Evolutionary conservation across 2,329 filamentous ascomycete genomes (phyloP).

Genomic region (Claviceps citrina): DNA sequence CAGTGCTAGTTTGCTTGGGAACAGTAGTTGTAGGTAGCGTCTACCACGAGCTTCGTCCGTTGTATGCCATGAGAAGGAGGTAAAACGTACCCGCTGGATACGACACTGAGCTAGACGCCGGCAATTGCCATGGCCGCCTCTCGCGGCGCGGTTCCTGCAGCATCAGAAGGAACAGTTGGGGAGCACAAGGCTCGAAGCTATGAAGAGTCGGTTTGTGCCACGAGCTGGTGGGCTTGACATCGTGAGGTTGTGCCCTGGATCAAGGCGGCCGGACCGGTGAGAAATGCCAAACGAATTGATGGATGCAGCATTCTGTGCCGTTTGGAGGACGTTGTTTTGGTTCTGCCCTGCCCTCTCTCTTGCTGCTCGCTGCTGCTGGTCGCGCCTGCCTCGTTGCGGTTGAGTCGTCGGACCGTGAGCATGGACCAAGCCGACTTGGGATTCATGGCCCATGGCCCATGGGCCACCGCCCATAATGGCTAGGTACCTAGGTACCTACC

Average conservation of each 20-base stretch:
- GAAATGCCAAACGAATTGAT: neutral
- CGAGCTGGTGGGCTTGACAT: neutral
- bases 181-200: neutral
- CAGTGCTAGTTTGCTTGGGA: no score
- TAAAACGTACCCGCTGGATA: no score
- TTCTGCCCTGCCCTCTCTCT: neutral
- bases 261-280: slow-evolving; percentile 1
- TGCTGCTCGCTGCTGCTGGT: neutral
- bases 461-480: no score
- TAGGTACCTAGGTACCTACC: neutral
- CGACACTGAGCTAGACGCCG: neutral
- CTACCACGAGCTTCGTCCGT: no score
- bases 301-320: neutral
- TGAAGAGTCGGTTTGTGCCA: neutral
- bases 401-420: no score
- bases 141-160: neutral
- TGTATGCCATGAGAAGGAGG: no score
- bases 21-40: no score
- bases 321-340: no score
- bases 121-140: neutral
- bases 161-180: neutral
- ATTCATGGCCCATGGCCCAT: no score
- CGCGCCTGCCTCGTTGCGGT: slow-evolving; percentile 3
- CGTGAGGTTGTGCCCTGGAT: neutral
- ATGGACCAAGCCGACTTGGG: no score